Conservation (phyloP, 2,329 filamentous ascomycete species). For the Clarireedia hainanense region DNA sequence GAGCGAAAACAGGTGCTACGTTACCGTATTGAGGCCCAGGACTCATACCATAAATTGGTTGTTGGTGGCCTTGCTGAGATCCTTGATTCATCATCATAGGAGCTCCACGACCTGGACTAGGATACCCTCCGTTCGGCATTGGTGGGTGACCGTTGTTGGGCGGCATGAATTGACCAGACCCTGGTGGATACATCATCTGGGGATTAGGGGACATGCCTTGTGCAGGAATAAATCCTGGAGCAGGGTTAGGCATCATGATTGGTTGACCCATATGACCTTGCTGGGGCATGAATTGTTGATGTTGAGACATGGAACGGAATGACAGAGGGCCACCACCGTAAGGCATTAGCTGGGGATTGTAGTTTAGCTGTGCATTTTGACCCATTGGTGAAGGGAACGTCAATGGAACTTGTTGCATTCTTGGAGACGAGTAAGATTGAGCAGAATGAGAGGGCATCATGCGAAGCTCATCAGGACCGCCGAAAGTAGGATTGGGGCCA, state of each 20-base stretch:
- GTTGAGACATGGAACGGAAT: constrained; percentile 65
- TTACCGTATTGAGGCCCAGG: constrained; percentile 50
- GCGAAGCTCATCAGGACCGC: constrained; percentile 68
- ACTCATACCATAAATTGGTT: constrained; percentile 57
- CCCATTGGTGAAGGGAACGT: constrained; percentile 66
- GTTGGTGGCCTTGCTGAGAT: constrained; percentile 78
- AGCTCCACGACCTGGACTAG: constrained; percentile 75
- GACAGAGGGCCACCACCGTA: constrained; percentile 65
- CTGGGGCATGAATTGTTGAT: constrained; percentile 62
- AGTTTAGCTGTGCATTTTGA: constrained; percentile 58
- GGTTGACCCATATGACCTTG: constrained; percentile 62
- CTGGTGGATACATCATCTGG: constrained; percentile 82
- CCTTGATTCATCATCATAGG: constrained; percentile 94
- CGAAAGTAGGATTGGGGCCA: constrained; percentile 56
- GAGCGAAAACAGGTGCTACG: constrained; percentile 52
- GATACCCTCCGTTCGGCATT: constrained; percentile 66
- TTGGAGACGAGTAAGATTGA: constrained; percentile 79
- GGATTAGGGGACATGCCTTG: constrained; percentile 62
- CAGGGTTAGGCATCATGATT: constrained; percentile 76
- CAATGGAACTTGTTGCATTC: constrained; percentile 62
- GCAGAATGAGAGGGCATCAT: constrained; percentile 83
- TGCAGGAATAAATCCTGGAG: constrained; percentile 66
- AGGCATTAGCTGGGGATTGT: constrained; percentile 63
- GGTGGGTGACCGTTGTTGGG: constrained; percentile 46
- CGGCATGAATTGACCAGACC: constrained; percentile 54